Percentiles rank a stretch among this genome's conserved stretches.
Conservation (phyloP, 2,329 filamentous ascomycete genomes). For the Fusarium coffeatum region DNA sequence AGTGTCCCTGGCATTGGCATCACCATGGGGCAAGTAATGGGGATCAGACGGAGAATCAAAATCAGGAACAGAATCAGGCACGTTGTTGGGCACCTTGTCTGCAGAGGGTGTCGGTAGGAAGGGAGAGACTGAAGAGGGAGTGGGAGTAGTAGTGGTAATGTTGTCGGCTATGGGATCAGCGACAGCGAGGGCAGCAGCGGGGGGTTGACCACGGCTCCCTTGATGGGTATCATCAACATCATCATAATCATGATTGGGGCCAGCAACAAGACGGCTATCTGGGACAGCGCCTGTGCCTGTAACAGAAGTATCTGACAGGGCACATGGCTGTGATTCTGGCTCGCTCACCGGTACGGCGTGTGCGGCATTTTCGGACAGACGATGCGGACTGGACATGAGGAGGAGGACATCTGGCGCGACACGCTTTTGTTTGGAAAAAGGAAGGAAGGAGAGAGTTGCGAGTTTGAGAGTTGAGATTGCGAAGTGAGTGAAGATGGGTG, state of each 20-base stretch:
- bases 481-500: slow-evolving; percentile 30
- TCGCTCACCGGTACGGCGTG: slow-evolving; percentile 58
- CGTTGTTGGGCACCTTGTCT: slow-evolving; percentile 42
- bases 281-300: slow-evolving; percentile 21
- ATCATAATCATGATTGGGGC: slow-evolving; percentile 42
- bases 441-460: slow-evolving; percentile 29
- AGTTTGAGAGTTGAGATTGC: slow-evolving; percentile 34
- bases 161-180: slow-evolving; percentile 34
- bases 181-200: slow-evolving; percentile 30
- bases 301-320: slow-evolving; percentile 37
- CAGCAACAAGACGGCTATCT: slow-evolving; percentile 29
- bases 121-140: slow-evolving; percentile 38
- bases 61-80: slow-evolving; percentile 45
- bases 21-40: slow-evolving; percentile 40
- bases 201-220: slow-evolving; percentile 26
- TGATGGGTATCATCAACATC: slow-evolving; percentile 40
- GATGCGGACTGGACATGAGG: slow-evolving; percentile 68
- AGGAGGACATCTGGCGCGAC: slow-evolving; percentile 65
- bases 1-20: slow-evolving; percentile 42
- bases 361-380: slow-evolving; percentile 67
- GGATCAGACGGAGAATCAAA: slow-evolving; percentile 41
- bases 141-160: slow-evolving; percentile 40
- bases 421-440: slow-evolving; percentile 34
- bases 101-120: slow-evolving; percentile 40
- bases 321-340: slow-evolving; percentile 30